Evolutionary conservation across 805 yeast genomes (phyloP), one percentile per base, ranked within the genome.

Genomic region (Metahyphopichia silvanorum): DNA sequence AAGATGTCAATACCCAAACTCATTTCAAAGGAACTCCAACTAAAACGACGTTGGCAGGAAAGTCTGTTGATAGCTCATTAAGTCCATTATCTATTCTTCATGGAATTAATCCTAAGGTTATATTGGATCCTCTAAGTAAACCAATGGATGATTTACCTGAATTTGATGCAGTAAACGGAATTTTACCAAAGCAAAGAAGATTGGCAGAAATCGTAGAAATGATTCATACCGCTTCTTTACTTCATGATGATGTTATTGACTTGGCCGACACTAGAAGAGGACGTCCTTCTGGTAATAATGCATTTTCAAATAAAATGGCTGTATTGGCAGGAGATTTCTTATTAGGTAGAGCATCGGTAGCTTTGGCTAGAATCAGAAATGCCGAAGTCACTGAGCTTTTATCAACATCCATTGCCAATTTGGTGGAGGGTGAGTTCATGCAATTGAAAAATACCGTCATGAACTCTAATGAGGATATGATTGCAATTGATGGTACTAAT

Each of bases 381-480:
- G 91, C 96, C n/a, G 98, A 93, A 65, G 98, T 93, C 28, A 89
- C 88, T 37, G 98, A 93, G 64, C 71, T 93, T 40, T 77, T 93
- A 66, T 88, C 97, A 3, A 91, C 96, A 10, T 84, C 96, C 20
- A 93, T 93, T 54, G 98, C 98, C 9, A 93, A 93, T 55, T 71
- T 93, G 39, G 98, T 93, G 1, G 98, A 93, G 63, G 98, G 98
- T 31, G 98, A 93, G 63, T 91, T 93, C 57, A 93, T 93, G 98
- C 98, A 93, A 64, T 75, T 93, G 67, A 89, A 91, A 48, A 93
- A 93, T 61, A 87, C 96, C 0, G 93, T 89, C 6, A 64, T 83
- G 25, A 44, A 44, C 28, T 74, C 69, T 38, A 77, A 76, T 21
- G 53, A 69, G 31, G 53, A 66, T 20, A 55, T 60, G 27, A 57